Evolutionary conservation across 257 asterid species (phyloP).

Genomic region (Dorcoceras hygrometricum): DNA sequence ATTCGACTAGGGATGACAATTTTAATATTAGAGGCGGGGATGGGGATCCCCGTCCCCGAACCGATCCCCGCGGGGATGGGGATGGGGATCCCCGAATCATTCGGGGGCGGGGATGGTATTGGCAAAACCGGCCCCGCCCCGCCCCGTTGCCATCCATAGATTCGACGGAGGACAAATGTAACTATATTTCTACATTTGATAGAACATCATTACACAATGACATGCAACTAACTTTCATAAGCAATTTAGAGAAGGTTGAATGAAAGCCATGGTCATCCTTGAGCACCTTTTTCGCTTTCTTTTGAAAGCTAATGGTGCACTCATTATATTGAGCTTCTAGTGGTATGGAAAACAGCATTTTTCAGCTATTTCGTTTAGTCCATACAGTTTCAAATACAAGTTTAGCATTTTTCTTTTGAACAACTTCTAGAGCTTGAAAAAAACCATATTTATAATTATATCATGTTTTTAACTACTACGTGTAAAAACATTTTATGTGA

Average conservation of each 20-base stretch:
- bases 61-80: no score
- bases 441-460: not conserved
- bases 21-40: no score
- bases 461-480: not conserved
- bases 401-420: not conserved
- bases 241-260: not conserved
- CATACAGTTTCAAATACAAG: not conserved
- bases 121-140: no score
- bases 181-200: not conserved
- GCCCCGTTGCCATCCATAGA: no score
- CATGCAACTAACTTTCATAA: not conserved
- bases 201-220: constrained; percentile 1
- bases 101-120: no score
- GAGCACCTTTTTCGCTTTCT: not conserved
- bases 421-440: not conserved
- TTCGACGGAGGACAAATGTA: not conserved
- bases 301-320: no score
- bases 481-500: no score
- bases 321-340: no score
- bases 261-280: not conserved
- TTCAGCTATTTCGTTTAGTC: not conserved
- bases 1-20: no score
- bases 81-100: no score
- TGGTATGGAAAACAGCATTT: no score
- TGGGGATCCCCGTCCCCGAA: no score